phyloP scores from a whole-genome alignment of 352 stramenopile genomes.

The Thalassiosira allenii region DNA sequence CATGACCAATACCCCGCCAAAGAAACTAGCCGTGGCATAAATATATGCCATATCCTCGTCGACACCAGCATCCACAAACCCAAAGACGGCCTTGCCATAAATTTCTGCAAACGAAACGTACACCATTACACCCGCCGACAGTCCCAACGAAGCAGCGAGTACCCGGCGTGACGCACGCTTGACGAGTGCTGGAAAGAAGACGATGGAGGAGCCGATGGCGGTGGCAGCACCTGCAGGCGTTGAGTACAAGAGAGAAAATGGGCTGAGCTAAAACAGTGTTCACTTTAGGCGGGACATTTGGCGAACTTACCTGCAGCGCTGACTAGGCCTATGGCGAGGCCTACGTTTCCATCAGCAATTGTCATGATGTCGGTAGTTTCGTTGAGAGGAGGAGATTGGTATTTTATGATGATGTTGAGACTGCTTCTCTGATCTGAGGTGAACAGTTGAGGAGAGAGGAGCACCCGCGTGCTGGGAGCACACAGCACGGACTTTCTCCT shows the following conservation, averaged over 20 bases:
- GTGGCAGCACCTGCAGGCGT: conserved; percentile 81
- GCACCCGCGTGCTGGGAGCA: too few relatives aligned
- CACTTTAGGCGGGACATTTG: too few relatives aligned
- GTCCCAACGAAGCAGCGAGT: conserved; percentile 78
- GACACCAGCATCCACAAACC: conserved; percentile 71
- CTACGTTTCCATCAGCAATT: conserved; percentile 74
- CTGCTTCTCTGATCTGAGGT: too few relatives aligned
- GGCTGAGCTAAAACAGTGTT: too few relatives aligned
- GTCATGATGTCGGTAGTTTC: conserved; percentile 24
- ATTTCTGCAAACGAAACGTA: conserved; percentile 86
- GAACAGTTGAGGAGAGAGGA: too few relatives aligned
- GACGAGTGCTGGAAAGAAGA: conserved; percentile 87
- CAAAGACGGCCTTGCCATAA: conserved; percentile 75
- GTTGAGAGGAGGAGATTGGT: too few relatives aligned
- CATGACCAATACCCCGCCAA: conserved; percentile 88
- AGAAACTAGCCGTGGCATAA: conserved; percentile 89
- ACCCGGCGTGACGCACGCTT: conserved; percentile 83
- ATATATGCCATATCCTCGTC: conserved; percentile 85
- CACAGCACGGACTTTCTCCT: too few relatives aligned
- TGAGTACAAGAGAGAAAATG: too few relatives aligned
- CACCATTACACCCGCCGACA: conserved; percentile 86
- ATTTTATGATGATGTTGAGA: too few relatives aligned
- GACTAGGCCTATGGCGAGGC: conserved; percentile 81
- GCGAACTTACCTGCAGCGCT: too few relatives aligned
- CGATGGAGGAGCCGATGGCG: conserved; percentile 82